These are phyloP conservation scores for Vicia faba DNA, from an alignment of 306 rosid genomes.

Conservation along the genomic window DNA sequence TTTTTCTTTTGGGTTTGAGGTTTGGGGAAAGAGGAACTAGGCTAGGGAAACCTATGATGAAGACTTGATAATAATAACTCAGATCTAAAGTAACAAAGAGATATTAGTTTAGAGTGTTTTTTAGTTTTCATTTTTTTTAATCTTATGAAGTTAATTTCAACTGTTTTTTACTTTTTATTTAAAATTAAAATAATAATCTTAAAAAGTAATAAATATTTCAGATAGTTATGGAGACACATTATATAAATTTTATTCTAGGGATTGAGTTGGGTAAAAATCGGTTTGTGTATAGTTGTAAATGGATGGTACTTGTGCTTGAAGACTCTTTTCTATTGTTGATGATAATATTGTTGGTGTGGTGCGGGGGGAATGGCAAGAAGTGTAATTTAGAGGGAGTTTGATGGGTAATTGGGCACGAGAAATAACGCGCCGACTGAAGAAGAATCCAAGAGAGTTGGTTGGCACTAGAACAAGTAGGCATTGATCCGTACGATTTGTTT, in stretches of 20 bases:
- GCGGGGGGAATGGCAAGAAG: conserved; percentile 25
- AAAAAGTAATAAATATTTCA: no score
- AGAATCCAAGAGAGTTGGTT: conserved; percentile 38
- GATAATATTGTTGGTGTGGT: no score
- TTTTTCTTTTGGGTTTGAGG: background rate
- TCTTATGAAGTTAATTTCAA: background rate
- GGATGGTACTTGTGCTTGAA: no score
- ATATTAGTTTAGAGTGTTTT: conserved; percentile 9
- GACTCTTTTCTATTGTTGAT: no score
- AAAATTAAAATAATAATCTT: no score
- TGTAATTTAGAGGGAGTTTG: conserved; percentile 7
- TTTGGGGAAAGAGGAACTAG: background rate
- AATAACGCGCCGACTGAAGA: conserved; percentile 25
- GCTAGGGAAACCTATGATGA: conserved; percentile 6
- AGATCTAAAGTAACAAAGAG: conserved; percentile 28
- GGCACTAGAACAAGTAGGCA: background rate
- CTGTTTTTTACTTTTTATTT: no score
- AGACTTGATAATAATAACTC: conserved; percentile 7
- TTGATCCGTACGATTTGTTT: conserved; percentile 33
- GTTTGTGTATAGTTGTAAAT: no score
- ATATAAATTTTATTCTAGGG: no score
- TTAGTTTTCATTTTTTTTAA: background rate
- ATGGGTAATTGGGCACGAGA: background rate
- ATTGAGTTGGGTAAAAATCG: no score
- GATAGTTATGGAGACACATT: no score